Base-by-base conservation (phyloP, 2,329 filamentous ascomycete genomes). In the Trichophyton mentagrophytes region DNA sequence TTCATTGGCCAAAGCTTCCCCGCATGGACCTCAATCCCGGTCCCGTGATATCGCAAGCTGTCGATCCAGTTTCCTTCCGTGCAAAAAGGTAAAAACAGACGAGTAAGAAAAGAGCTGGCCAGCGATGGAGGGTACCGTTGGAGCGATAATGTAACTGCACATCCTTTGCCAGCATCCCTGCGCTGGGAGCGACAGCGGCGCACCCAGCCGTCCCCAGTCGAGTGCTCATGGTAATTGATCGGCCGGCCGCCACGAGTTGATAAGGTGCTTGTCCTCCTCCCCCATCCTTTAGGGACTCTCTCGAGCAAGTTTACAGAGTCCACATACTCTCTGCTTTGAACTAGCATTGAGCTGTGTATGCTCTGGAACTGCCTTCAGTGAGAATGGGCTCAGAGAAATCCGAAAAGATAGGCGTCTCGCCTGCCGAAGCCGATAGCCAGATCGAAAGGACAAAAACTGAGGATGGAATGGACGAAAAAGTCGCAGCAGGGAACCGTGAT, bases 401-500 rank as follows among this genome's bases (percentile, higher is more conserved):
- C 22, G 55, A 57, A 22, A 20, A 15, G 17, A 33, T 13, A 22
- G 55, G 22, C 30, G n/a, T 25, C 17, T 40, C 55, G 30, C 55
- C 55, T 13, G 20, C 20, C 33, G 27, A 22, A 40, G 33, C 33
- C 15, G 33, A 57, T 17, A n/a, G 25, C 55, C 8, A 38, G 17
- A n/a, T 40, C 13, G 55, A 57, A 20, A 44, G 33, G 38, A 44
- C 15, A n/a, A 44, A n/a, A 4, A 44, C 40, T 17, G 40, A 44
- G 2, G 40, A 44, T 44, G n/a, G 15, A 44, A 44, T 17, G 13
- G 40, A 44, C 40, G 40, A 44, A 20, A 44, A 44, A 15, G n/a
- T 44, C 40, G 20, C 38, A 7, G 47, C 25, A 3, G 27, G 60
- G n/a, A 47, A 58, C 30, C 64, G 64, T 15, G 74, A 76, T 62